These are phyloP conservation scores for Colletotrichum incanum DNA, from an alignment of 2,329 filamentous ascomycete genomes.

Conservation along the genomic window DNA sequence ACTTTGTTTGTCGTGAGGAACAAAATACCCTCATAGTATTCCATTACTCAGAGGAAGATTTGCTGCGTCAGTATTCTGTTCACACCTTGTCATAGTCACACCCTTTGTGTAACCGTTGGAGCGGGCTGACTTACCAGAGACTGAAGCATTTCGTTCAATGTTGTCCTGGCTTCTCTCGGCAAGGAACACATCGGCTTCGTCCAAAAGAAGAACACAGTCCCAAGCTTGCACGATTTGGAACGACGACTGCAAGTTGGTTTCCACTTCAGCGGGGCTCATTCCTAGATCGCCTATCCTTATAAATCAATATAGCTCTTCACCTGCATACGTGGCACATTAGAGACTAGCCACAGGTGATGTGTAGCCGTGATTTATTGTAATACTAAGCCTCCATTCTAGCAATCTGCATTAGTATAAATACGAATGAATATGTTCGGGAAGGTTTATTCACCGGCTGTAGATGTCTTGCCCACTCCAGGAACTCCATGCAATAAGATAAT, in stretches of 20 bases:
- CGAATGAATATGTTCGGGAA: not conserved
- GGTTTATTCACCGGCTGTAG: conserved; percentile 53
- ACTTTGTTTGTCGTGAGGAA: conserved; percentile 68
- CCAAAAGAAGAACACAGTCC: conserved; percentile 37
- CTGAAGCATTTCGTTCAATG: conserved; percentile 21
- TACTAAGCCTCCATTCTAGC: conserved; percentile 24
- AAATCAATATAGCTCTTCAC: conserved; percentile 60
- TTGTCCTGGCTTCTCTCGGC: conserved; percentile 76
- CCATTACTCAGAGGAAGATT: conserved; percentile 64
- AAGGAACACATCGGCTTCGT: conserved; percentile 56
- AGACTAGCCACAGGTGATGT: conserved; percentile 66
- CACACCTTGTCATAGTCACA: not conserved
- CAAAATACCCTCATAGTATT: conserved; percentile 66
- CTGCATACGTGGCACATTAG: conserved; percentile 50
- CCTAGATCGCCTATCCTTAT: conserved; percentile 49
- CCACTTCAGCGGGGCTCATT: conserved; percentile 11
- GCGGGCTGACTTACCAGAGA: conserved; percentile 10
- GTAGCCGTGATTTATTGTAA: conserved; percentile 50
- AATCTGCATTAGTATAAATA: not conserved
- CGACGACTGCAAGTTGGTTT: conserved; percentile 6
- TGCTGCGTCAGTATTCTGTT: not conserved
- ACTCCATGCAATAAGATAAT: conserved; percentile 63
- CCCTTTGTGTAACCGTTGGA: not conserved
- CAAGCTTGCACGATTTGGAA: conserved; percentile 33
- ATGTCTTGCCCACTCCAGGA: conserved; percentile 66